A percentile compares a stretch with the other conserved stretches of the same genome.
Evolutionary conservation across 2,329 filamentous ascomycete genomes (phyloP).

Genomic region (Rugonectria rugulosa): DNA sequence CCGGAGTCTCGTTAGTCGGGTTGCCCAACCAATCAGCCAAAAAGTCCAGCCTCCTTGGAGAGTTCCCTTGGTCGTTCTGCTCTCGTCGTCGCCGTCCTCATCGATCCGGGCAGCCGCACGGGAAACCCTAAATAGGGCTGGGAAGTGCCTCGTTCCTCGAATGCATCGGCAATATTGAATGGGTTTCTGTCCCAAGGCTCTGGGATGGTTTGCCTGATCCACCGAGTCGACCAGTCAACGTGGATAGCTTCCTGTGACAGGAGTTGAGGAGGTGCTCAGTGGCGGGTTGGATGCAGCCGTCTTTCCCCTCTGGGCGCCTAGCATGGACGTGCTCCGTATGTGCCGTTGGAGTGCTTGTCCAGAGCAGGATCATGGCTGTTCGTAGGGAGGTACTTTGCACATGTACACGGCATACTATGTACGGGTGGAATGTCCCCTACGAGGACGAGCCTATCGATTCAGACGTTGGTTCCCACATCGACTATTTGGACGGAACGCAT

Average conservation of each 20-base stretch:
- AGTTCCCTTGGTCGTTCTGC: constrained; percentile 21
- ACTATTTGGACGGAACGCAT: not conserved
- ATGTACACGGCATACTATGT: no score
- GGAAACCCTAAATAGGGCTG: constrained; percentile 17
- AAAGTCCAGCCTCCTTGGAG: constrained; percentile 35
- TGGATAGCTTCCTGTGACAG: constrained; percentile 13
- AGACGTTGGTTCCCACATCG: constrained; percentile 11
- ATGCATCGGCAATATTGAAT: not conserved
- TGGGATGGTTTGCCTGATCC: constrained; percentile 14
- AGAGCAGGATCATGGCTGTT: not conserved
- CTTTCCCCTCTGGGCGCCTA: constrained; percentile 5
- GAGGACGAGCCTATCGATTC: constrained; percentile 1
- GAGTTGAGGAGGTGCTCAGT: constrained; percentile 9
- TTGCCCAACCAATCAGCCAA: constrained; percentile 37
- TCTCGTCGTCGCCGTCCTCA: constrained; percentile 31
- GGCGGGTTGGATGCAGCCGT: constrained; percentile 15
- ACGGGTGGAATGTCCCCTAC: not conserved
- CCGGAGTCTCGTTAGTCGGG: constrained; percentile 37
- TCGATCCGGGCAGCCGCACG: constrained; percentile 26
- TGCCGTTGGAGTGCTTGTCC: not conserved
- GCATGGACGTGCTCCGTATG: no score
- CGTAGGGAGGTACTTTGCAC: no score
- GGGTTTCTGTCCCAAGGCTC: constrained; percentile 10
- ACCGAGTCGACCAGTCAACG: constrained; percentile 6
- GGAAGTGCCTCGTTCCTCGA: not conserved